Percentiles rank a stretch among this genome's conserved stretches.
Conservation (phyloP, 306 rosid species). For the Gastrolobium villosum region DNA sequence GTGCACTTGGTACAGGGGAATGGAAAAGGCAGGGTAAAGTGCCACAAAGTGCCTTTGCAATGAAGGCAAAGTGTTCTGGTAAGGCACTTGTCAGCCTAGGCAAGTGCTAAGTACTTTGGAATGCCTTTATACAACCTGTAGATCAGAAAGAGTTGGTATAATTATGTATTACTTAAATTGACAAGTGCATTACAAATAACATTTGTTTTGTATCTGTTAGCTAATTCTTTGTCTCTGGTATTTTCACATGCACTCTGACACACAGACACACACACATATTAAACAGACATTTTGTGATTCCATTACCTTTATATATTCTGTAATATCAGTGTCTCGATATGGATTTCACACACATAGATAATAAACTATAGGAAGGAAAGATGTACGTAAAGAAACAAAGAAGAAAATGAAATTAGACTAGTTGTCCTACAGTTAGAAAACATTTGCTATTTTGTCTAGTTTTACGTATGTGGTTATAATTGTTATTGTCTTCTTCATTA, state of each 20-base stretch:
- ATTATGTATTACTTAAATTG: neutral
- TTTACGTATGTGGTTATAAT: neutral
- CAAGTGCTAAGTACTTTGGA: neutral
- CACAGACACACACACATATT: neutral
- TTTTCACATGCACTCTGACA: neutral
- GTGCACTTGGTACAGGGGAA: neutral
- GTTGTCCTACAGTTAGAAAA: neutral
- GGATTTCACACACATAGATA: neutral
- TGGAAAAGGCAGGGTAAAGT: neutral
- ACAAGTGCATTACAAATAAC: neutral
- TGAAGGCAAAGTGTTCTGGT: neutral
- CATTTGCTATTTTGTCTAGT: neutral
- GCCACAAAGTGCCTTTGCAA: neutral
- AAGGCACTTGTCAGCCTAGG: neutral
- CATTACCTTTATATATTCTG: neutral
- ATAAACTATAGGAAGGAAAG: neutral
- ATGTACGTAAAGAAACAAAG: neutral
- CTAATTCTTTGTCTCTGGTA: neutral
- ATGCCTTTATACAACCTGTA: neutral
- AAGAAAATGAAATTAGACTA: neutral
- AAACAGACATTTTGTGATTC: neutral
- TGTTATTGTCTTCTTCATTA: neutral
- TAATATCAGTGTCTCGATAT: neutral
- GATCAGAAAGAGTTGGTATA: too few relatives aligned
- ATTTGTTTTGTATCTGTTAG: neutral